phyloP scores from a whole-genome alignment of 2,329 filamentous ascomycete genomes.

The Pseudocercospora cruenta region DNA sequence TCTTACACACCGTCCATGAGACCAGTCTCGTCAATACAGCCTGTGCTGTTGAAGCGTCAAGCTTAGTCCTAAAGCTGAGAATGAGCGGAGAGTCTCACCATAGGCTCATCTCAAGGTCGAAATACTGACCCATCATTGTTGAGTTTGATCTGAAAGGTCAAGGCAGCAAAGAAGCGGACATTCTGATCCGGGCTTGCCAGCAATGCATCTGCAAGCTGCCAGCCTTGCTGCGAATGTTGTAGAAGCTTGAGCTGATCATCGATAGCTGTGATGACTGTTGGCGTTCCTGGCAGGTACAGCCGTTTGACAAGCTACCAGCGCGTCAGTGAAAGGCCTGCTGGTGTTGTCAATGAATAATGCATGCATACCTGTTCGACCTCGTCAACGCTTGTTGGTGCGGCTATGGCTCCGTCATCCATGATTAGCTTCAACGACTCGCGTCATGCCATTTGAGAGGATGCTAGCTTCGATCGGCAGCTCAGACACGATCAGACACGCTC shows the following conservation, averaged over 20 bases:
- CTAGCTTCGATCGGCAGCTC: neutral
- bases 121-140: conserved; percentile 57
- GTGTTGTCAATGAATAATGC: too few relatives aligned
- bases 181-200: conserved; percentile 70
- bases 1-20: conserved; percentile 58
- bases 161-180: conserved; percentile 86
- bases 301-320: conserved; percentile 49
- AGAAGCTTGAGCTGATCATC: conserved; percentile 78
- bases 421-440: conserved; percentile 13
- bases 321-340: neutral
- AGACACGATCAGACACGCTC: neutral
- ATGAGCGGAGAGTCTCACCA: conserved; percentile 32
- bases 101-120: conserved; percentile 36
- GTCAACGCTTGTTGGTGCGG: conserved; percentile 25
- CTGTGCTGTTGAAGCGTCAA: conserved; percentile 61
- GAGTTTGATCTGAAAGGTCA: conserved; percentile 92
- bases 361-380: conserved; percentile 26
- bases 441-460: conserved; percentile 13
- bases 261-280: conserved; percentile 54
- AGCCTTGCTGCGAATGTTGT: conserved; percentile 79
- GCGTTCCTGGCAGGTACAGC: conserved; percentile 52
- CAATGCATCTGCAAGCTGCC: conserved; percentile 80
- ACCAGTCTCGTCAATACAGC: conserved; percentile 65
- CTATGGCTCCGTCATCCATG: conserved; percentile 19
- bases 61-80: conserved; percentile 38